A percentile compares a stretch with the other conserved stretches of the same genome.
These are phyloP conservation scores for Erigeron philadelphicus DNA, from an alignment of 140 eudicot genomes.

Conservation along the genomic window DNA sequence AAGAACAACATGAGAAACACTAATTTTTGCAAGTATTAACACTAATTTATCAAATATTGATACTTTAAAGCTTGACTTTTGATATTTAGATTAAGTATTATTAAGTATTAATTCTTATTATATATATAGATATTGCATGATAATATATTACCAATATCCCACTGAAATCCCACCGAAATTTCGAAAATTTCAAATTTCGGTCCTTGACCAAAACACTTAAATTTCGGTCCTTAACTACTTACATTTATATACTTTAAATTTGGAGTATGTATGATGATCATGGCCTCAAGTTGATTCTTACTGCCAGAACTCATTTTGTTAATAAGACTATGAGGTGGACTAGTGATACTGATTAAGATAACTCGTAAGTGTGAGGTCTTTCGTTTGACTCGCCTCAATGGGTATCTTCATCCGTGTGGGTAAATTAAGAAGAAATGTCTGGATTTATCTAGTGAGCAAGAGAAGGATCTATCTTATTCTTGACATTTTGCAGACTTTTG, in stretches of 20 bases:
- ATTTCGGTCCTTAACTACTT: not conserved
- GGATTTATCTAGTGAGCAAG: not conserved
- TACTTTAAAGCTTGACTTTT: too few relatives aligned
- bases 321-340: not conserved
- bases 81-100: too few relatives aligned
- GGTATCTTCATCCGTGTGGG: not conserved
- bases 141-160: too few relatives aligned
- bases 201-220: too few relatives aligned
- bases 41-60: too few relatives aligned
- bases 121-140: too few relatives aligned
- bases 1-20: too few relatives aligned
- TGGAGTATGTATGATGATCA: not conserved
- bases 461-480: not conserved
- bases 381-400: not conserved
- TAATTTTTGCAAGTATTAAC: too few relatives aligned
- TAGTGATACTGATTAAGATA: constrained; percentile 12
- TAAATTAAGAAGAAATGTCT: not conserved
- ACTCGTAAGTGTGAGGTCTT: constrained; percentile 7
- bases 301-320: not conserved
- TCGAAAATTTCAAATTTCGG: too few relatives aligned
- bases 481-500: constrained; percentile 17
- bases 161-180: too few relatives aligned
- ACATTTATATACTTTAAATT: not conserved
- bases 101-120: too few relatives aligned
- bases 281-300: not conserved